Evolutionary conservation across 1,284 basidiomycete genomes (phyloP), one percentile per base, ranked within the genome.

Genomic region (Sporisorium scitamineum): DNA sequence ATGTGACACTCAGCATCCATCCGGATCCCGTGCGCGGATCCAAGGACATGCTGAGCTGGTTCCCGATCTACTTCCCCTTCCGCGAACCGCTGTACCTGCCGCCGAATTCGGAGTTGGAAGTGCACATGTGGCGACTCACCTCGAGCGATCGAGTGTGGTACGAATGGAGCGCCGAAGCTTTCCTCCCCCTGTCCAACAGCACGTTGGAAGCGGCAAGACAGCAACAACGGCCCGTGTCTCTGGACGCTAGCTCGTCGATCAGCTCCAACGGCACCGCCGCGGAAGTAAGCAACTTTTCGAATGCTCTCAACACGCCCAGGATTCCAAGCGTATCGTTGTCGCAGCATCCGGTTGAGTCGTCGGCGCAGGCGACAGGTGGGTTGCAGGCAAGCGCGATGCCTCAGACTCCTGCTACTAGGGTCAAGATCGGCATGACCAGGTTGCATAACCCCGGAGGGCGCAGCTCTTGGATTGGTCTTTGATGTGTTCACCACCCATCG

Each of bases 41-140:
- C 93, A 65, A 93, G 78, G 92, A 98, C 79, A 98, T 99, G 96
- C 88, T 98, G 69, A 96, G 94, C 81, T 99, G 97, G 97, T 99
- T 99, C 88, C 97, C 97, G 0, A 88, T 98, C 34, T 97, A 94
- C 87, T 97, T 99, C 86, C 96, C 96, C 1, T 84, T 87, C 60
- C 65, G 70, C 91, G 93, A 96, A 79, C 94, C 96, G 1, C 86
- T 99, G 8, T 98, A 97, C 84, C 89, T 99, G 0, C 96, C 97
- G 13, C 92, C 92, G 67, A 92, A 93, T 80, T 92, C 93, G 26
- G 96, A 99, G 86, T 87, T 99, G 18, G 92, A 94, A 62, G 93
- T 98, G 10, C 93, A 93, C 57, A 90, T 99, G 56, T 99, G 97
- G 96, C 91, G 97, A 31, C 87, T 97, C 64, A 95, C 94, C 1